Evolutionary conservation across 1,284 basidiomycete species (phyloP).

Genomic region (Irpex rosettiformis): DNA sequence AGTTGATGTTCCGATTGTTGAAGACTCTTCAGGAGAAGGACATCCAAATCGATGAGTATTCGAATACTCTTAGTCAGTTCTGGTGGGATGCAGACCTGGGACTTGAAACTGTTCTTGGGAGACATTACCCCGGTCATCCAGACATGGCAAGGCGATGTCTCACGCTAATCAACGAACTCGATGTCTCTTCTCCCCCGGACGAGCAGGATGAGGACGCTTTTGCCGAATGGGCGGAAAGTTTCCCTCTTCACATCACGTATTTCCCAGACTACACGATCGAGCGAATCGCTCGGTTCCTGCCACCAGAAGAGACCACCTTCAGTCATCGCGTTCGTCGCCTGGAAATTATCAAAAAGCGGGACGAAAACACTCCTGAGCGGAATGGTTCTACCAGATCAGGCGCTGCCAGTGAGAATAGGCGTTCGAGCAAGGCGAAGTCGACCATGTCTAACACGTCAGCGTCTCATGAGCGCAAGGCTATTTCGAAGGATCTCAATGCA

Average conservation of each 20-base stretch:
- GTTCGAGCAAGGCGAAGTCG: too few relatives aligned
- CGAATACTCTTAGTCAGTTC: background rate
- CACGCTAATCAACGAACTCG: background rate
- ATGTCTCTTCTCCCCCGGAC: background rate
- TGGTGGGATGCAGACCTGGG: background rate
- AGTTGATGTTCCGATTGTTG: background rate
- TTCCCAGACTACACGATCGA: background rate
- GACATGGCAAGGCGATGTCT: background rate
- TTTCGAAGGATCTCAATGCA: too few relatives aligned
- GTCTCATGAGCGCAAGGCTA: too few relatives aligned
- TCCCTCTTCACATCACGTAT: background rate
- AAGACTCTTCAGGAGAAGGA: background rate
- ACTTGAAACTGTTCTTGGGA: background rate
- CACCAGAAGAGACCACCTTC: background rate
- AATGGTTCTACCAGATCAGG: too few relatives aligned
- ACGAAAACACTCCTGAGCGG: background rate
- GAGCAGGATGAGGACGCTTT: background rate
- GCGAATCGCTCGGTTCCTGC: background rate
- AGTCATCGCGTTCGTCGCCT: background rate
- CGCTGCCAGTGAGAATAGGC: too few relatives aligned
- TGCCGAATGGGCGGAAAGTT: background rate
- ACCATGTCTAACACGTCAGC: too few relatives aligned
- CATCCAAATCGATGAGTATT: background rate
- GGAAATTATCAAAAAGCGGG: background rate
- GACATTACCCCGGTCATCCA: background rate